phyloP scores from a whole-genome alignment of 176 grass and related monocot species.

The Rhynchospora pubera region DNA sequence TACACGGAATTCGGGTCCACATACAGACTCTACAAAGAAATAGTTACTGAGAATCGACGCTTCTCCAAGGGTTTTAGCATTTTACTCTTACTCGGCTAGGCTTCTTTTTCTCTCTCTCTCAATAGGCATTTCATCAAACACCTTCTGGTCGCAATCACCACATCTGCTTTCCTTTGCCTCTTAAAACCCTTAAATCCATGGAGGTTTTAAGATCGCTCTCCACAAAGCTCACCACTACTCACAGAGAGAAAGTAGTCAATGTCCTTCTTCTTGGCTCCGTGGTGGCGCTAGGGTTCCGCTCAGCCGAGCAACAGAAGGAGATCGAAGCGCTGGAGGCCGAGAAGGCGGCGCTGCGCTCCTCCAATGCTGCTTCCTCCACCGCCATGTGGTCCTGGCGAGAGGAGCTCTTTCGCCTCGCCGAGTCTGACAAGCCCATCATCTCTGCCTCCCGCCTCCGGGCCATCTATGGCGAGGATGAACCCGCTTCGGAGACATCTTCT shows the following conservation, averaged over 20 bases:
- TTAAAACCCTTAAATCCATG: conserved; percentile 23
- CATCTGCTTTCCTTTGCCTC: background rate
- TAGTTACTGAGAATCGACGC: background rate
- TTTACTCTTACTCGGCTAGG: too few relatives aligned
- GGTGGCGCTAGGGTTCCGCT: conserved; percentile 40
- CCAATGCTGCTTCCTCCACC: conserved; percentile 46
- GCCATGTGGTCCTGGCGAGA: conserved; percentile 72
- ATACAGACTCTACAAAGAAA: background rate
- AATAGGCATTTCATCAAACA: conserved; percentile 1
- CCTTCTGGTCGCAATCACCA: too few relatives aligned
- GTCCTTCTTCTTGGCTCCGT: conserved; percentile 51
- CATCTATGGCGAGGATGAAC: conserved; percentile 75
- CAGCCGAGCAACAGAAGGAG: conserved; percentile 61
- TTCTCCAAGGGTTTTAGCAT: background rate
- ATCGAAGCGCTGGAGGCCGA: conserved; percentile 51
- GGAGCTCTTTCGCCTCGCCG: conserved; percentile 61
- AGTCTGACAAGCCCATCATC: conserved; percentile 45
- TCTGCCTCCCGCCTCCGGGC: conserved; percentile 46
- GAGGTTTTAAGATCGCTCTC: conserved; percentile 35
- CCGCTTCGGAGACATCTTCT: background rate
- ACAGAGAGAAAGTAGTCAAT: conserved; percentile 46
- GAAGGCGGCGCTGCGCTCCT: conserved; percentile 49
- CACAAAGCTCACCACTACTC: conserved; percentile 29
- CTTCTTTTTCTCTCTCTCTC: background rate
- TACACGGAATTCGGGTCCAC: too few relatives aligned